Conservation (phyloP, 495 filamentous ascomycete genomes). For the Penicillium canescens region DNA sequence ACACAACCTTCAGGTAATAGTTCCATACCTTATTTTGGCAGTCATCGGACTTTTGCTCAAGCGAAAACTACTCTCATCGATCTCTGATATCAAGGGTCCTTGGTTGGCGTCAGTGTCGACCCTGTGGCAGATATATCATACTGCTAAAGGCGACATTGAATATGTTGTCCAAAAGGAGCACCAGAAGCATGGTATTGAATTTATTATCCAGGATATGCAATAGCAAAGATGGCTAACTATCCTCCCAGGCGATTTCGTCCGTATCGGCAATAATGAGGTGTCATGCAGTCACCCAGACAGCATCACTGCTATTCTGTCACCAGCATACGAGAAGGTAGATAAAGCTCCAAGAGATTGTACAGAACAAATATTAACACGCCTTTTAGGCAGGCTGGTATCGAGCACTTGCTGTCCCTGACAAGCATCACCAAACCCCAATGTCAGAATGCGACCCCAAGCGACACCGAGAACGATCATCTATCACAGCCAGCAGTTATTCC, state of each 20-base stretch:
- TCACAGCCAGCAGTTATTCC: conserved; percentile 36
- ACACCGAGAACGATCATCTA: conserved; percentile 33
- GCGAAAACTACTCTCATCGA: too few species aligned
- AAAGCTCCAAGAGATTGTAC: conserved; percentile 18
- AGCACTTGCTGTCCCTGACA: conserved; percentile 39
- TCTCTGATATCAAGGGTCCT: conserved; percentile 45
- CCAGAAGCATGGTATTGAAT: conserved; percentile 41
- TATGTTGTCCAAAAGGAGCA: conserved; percentile 36
- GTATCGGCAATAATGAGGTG: conserved; percentile 51
- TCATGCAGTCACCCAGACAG: conserved; percentile 47
- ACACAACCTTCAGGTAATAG: too few species aligned
- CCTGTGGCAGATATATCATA: conserved; percentile 39
- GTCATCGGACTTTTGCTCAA: too few species aligned
- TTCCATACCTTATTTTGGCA: too few species aligned
- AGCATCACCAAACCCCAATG: conserved; percentile 45
- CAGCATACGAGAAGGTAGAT: conserved; percentile 18
- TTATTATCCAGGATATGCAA: too few species aligned
- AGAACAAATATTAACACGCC: neutral
- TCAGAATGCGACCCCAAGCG: conserved; percentile 36
- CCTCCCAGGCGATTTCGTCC: conserved; percentile 47
- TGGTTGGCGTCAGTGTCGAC: conserved; percentile 41
- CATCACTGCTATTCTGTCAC: too few species aligned
- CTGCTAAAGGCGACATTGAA: conserved; percentile 42
- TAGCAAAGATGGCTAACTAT: too few species aligned
- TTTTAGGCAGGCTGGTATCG: conserved; percentile 30